Evolutionary conservation across 2,329 filamentous ascomycete genomes (phyloP), one percentile per base, ranked within the genome.

Genomic region (Emmonsiellopsis sp.): DNA sequence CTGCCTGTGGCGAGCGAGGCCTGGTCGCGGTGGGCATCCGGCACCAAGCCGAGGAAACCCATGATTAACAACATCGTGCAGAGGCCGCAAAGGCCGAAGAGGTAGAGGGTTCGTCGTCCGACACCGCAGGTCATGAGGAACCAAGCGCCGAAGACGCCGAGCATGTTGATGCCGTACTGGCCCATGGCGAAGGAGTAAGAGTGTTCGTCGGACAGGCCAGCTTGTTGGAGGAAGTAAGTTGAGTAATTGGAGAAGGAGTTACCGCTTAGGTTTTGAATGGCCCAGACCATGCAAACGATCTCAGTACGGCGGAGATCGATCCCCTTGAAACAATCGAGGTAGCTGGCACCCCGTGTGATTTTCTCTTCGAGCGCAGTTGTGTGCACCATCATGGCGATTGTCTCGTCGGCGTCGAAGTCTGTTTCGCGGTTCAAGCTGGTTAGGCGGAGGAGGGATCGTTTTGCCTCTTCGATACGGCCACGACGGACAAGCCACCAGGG

Each of bases 361-460:
- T 82, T 76, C 64, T 87, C 79, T 67, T 95, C 90, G 9, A 94
- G 74, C 0, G 86, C 85, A 0, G 87, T 91, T 0, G 89, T 95
- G 65, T 94, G 88, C 1, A 89, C 82, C 87, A 95, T 95, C 88
- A 95, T 94, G 62, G 87, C 84, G 49, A 95, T 77, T 0, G 88
- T 93, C 71, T 93, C 88, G 57, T 94, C 86, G 9, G 86, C 81
- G 62, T 94, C 81, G 61, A 93, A 91, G 56, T 85, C 79, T 0
- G 82, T 84, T 56, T 88, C 84, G 2, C 61, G 58, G 6, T 67
- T 62, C 11, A 67, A 48, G 60, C 70, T 71, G 3, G 79, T 77
- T 54, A 84, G 59, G 53, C 73, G 64, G 48, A 65, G 58, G 31
- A 73, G 60, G 5, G 70, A 56, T 48, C 66, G 68, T 60, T 76